These are phyloP conservation scores for Peniophora sp. DNA, from an alignment of 1,284 basidiomycete genomes.

Conservation along the genomic window DNA sequence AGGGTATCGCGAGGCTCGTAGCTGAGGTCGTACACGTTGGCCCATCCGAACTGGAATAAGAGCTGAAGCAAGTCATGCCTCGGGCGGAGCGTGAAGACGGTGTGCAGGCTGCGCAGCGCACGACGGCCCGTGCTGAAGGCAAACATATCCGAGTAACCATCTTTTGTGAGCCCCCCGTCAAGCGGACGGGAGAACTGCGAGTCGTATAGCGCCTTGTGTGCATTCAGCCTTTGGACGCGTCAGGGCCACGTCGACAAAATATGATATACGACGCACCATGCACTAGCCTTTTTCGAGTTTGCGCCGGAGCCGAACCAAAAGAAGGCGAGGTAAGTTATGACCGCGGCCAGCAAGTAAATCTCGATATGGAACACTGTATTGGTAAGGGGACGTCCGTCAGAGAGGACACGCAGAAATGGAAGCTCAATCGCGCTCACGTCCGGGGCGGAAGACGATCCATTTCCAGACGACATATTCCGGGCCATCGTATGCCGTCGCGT, in stretches of 20 bases:
- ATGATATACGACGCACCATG: conserved; percentile 34
- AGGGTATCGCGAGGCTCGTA: conserved; percentile 63
- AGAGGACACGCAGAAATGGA: conserved; percentile 2
- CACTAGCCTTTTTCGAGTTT: conserved; percentile 48
- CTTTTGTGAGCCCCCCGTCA: conserved; percentile 40
- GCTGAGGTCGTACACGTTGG: conserved; percentile 62
- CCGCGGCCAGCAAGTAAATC: conserved; percentile 39
- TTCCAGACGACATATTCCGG: conserved; percentile 60
- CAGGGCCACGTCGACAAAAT: conserved; percentile 10
- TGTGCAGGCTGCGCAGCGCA: conserved; percentile 69
- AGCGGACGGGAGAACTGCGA: conserved; percentile 63
- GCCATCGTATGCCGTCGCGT: conserved; percentile 46
- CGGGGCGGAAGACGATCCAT: conserved; percentile 73
- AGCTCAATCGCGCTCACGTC: conserved; percentile 36
- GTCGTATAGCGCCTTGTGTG: conserved; percentile 46
- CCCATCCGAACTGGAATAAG: conserved; percentile 49
- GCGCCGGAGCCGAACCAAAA: conserved; percentile 45
- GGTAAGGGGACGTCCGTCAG: background rate
- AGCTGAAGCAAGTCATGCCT: conserved; percentile 75
- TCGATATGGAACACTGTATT: conserved; percentile 59
- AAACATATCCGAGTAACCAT: conserved; percentile 76
- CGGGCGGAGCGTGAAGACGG: conserved; percentile 69
- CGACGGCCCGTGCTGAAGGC: conserved; percentile 81
- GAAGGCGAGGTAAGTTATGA: conserved; percentile 48
- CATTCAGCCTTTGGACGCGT: conserved; percentile 38